phyloP scores from a whole-genome alignment of 2,329 filamentous ascomycete species.

The Nemania serpens region DNA sequence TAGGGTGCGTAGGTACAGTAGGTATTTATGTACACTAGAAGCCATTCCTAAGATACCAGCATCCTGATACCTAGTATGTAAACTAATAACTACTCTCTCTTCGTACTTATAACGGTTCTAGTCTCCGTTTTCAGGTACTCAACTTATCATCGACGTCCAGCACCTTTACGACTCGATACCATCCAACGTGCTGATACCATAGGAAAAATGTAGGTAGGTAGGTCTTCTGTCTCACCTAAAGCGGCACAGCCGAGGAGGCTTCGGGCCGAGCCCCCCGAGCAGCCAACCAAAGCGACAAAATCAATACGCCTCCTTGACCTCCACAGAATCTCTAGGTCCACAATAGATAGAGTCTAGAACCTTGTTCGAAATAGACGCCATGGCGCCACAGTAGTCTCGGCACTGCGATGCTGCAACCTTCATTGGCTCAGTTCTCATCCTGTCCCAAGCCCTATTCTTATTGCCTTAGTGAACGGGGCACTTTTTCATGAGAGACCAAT shows the following conservation, averaged over 20 bases:
- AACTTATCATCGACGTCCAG: too few species aligned
- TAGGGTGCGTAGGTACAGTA: background rate
- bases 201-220: too few species aligned
- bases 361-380: slow-evolving; percentile 9
- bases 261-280: slow-evolving; percentile 23
- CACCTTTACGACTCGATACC: too few species aligned
- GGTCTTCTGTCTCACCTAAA: background rate
- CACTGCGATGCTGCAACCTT: slow-evolving; percentile 11
- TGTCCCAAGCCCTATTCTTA: slow-evolving; percentile 1
- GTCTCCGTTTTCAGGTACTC: too few species aligned
- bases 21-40: too few species aligned
- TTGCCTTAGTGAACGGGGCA: too few species aligned
- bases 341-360: slow-evolving; percentile 14
- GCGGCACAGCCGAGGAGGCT: slow-evolving; percentile 3
- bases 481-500: too few species aligned
- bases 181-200: too few species aligned
- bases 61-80: too few species aligned
- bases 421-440: slow-evolving; percentile 11
- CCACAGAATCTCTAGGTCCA: background rate
- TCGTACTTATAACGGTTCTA: too few species aligned
- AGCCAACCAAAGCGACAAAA: background rate
- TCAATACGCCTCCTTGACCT: background rate
- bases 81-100: too few species aligned
- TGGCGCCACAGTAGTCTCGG: slow-evolving; percentile 18
- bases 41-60: too few species aligned